phyloP scores from a whole-genome alignment of 257 asterid genomes.

The Nicotiana tabacum region DNA sequence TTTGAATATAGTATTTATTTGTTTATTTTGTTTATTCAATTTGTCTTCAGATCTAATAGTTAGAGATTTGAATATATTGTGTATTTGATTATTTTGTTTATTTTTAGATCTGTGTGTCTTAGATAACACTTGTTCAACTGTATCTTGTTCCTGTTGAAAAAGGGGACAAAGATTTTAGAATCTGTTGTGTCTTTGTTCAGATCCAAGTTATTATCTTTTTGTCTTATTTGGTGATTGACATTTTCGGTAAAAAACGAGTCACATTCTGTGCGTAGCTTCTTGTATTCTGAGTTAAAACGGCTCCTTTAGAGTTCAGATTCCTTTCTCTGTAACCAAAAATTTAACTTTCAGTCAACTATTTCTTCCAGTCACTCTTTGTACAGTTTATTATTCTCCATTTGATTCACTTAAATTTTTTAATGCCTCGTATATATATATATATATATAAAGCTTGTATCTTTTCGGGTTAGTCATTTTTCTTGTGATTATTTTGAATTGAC shows the following conservation, averaged over 20 bases:
- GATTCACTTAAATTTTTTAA: neutral
- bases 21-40: too few species aligned
- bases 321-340: neutral
- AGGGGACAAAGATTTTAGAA: neutral
- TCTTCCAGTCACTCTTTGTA: neutral
- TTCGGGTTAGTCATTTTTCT: too few species aligned
- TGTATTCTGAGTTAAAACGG: neutral
- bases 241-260: slow-evolving; percentile 12
- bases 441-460: too few species aligned
- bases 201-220: slow-evolving; percentile 4
- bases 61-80: too few species aligned
- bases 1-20: too few species aligned
- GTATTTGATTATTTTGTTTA: too few species aligned
- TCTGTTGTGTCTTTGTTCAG: slow-evolving; percentile 1
- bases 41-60: too few species aligned
- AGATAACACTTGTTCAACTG: too few species aligned
- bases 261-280: neutral
- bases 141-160: neutral
- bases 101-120: too few species aligned
- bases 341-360: neutral
- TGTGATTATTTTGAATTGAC: too few species aligned
- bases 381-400: neutral
- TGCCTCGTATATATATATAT: neutral
- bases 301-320: neutral
- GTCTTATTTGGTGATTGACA: neutral